Evolutionary conservation across 2,329 filamentous ascomycete genomes (phyloP).

Genomic region (Lachnellula cervina): DNA sequence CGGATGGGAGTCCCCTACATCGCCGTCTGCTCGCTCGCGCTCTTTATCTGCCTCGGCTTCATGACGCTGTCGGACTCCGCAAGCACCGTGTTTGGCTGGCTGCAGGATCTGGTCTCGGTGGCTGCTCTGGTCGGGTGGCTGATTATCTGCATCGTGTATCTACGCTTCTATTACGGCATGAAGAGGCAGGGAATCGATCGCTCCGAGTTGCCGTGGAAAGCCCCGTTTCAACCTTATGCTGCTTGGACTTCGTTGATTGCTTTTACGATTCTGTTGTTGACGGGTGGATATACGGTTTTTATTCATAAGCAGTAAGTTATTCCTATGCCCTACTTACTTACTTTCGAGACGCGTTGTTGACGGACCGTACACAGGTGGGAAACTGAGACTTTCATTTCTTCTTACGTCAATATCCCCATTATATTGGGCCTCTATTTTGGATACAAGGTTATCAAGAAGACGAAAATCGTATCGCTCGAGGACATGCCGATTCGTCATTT

Average conservation of each 20-base stretch:
- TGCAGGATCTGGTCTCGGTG: conserved; percentile 59
- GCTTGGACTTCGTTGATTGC: conserved; percentile 48
- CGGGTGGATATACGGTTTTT: conserved; percentile 62
- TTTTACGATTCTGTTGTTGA: conserved; percentile 49
- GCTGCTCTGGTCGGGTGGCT: conserved; percentile 63
- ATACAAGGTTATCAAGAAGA: conserved; percentile 51
- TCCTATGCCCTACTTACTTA: neutral
- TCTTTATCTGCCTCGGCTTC: conserved; percentile 63
- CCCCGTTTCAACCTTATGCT: conserved; percentile 52
- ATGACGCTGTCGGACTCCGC: conserved; percentile 58
- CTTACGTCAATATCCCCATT: conserved; percentile 60
- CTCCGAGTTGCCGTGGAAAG: conserved; percentile 49
- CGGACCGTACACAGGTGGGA: conserved; percentile 42
- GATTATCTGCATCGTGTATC: conserved; percentile 53
- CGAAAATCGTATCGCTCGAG: conserved; percentile 36
- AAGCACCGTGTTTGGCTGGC: conserved; percentile 60
- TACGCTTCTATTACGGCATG: conserved; percentile 51
- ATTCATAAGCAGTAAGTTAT: conserved; percentile 42
- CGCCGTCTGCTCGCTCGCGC: conserved; percentile 48
- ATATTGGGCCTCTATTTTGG: conserved; percentile 47
- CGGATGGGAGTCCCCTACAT: conserved; percentile 52
- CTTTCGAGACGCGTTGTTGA: neutral
- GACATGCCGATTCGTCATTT: conserved; percentile 36
- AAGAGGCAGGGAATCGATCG: conserved; percentile 50
- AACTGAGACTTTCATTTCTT: conserved; percentile 52